Conservation (phyloP, 768 basidiomycete genomes). For the Agaricus sinodeliciosus region DNA sequence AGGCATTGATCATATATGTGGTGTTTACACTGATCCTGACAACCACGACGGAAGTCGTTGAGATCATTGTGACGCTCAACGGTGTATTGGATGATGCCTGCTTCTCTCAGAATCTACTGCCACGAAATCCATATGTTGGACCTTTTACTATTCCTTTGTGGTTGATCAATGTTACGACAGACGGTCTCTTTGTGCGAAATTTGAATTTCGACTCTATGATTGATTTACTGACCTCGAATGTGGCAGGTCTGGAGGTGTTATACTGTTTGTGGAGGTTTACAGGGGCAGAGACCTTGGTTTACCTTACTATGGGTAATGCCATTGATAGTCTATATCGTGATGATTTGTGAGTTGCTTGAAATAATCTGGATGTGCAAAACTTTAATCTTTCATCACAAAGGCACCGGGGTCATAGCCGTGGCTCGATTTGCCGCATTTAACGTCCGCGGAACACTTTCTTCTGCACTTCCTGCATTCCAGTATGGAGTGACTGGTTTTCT, state of each 20-base stretch:
- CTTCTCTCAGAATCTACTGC: neutral
- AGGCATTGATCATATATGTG: neutral
- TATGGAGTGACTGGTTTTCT: neutral
- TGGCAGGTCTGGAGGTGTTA: conserved; percentile 2
- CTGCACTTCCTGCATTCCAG: neutral
- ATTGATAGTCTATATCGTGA: neutral
- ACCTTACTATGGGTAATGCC: neutral
- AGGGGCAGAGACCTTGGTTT: neutral
- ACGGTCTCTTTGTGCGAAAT: neutral
- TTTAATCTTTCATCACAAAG: neutral
- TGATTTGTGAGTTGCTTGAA: neutral
- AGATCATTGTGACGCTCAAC: neutral
- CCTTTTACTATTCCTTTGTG: neutral
- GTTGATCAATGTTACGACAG: neutral
- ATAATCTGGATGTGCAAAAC: neutral
- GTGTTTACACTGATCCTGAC: neutral
- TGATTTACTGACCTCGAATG: neutral
- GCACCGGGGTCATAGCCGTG: neutral
- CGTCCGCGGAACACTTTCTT: neutral
- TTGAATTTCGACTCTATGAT: neutral
- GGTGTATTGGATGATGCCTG: conserved; percentile 1
- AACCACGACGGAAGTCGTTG: neutral
- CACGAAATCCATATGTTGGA: neutral
- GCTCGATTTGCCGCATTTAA: neutral
- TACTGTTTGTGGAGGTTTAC: neutral